Evolutionary conservation across 2,329 filamentous ascomycete species (phyloP), one percentile per base, ranked within the genome.

Genomic region (Saccharata proteae): DNA sequence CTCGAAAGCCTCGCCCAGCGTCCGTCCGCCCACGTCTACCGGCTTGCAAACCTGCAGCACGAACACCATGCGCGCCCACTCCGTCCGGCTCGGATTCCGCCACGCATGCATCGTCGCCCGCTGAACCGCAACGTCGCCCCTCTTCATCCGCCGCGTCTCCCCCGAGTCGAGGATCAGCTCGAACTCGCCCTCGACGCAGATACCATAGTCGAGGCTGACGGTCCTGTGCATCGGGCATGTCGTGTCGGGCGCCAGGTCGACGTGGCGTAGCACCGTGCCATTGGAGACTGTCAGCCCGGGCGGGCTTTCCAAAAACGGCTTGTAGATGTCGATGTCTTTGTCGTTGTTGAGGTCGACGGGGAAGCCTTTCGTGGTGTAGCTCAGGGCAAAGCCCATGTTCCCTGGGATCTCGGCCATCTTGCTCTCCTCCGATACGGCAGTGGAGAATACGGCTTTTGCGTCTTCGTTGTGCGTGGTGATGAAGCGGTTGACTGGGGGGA

Each of bases 281-380:
- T 49, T 51, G 2, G 59, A 55, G 22, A 68, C 51, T 12, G 61
- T 57, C 3, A 73, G 54, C 2, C 68, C 67, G 0, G 68, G 64
- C 2, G 63, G 55, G 25, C 54, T 43, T 11, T 51, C 40, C 23
- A 68, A 50, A 37, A 61, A 61, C 19, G 44, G 38, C 17, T 55
- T 47, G 46, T 71, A 69, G 6, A 54, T 49, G 8, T 47, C 40
- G n/a, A 71, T 47, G 43, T 72, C 67, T 31, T 54, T 43, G 34
- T 64, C 55, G 12, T 49, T 38, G 40, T 55, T 52, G 39, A 71
- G 52, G 27, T 61, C 44, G 15, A 62, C 57, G 1, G 67, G 66
- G 30, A 58, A 61, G 27, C 54, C 45, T 26, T 58, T 55, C 4
- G 67, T 64, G 8, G 61, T 59, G 47, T 69, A 71, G 34, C 53